Evolutionary conservation across 768 basidiomycete species (phyloP), one percentile per base, ranked within the genome.

Genomic region (Lentinus tigrinus): DNA sequence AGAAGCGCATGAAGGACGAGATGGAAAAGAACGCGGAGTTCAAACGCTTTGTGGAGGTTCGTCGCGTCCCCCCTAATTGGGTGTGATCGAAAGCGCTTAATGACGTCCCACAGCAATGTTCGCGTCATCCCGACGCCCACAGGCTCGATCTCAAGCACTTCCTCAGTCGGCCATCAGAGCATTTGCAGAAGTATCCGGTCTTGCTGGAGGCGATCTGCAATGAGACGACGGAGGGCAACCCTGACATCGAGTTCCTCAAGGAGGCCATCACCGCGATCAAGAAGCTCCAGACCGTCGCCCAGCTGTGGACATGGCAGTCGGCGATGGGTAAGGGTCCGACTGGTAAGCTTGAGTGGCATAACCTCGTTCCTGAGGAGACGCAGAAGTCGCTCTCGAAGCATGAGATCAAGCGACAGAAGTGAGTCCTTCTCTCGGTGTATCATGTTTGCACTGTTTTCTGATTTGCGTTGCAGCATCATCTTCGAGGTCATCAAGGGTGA

Each of bases 401-500:
- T 42, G 93, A 93, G 68, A 77, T 81, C 19, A 93, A 93, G 70
- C 83, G 93, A 34, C 94, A 96, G 73, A 81, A 87, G 93, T 95
- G 70, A 72, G 91, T 73, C 8, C 19, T 1, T 5, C 11, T 11
- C 31, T 19, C 24, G 23, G 24, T 23, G 21, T 38, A 11, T 17
- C 31, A 51, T 44, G 3, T 23, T 14, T 27, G 56, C 21, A 56
- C 59, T 31, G n/a, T 16, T 11, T 37, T 62, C n/a, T 43, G 37
- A 48, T 37, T 13, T 50, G 13, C 14, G 1, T 48, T 16, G 14
- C 27, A 94, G 93, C 43, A 86, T 94, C 66, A 94, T 96, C 50
- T 97, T 95, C 67, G 94, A 97, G 75, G 72, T 96, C 60, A 96
- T 97, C 72, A 92, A 96, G 72, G 91, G 91, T 62, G 94, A 97